Evolutionary conservation across 805 yeast genomes (phyloP).

Genomic region (Peterozyma toletana): DNA sequence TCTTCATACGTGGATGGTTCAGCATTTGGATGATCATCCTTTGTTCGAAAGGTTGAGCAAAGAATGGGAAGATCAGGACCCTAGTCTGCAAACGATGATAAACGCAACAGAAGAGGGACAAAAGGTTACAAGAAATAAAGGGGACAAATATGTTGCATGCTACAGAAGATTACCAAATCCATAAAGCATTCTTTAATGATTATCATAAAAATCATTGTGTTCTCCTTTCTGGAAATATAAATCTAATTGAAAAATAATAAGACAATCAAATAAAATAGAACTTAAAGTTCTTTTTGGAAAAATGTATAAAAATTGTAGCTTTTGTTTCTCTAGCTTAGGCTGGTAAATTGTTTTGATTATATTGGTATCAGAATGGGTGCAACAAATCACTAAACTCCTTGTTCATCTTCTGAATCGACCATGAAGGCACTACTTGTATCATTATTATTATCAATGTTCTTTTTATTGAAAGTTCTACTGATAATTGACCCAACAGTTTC

Average conservation of each 20-base stretch:
- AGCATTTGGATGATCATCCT: slow-evolving; percentile 87
- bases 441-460: slow-evolving; percentile 9
- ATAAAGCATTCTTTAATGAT: too few species aligned
- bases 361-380: slow-evolving; percentile 11
- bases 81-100: slow-evolving; percentile 81
- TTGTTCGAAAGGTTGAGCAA: slow-evolving; percentile 71
- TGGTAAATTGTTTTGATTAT: not conserved
- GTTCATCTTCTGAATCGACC: slow-evolving; percentile 14
- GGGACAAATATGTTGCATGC: slow-evolving; percentile 84
- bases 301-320: too few species aligned
- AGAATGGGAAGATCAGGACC: slow-evolving; percentile 76
- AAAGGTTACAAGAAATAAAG: slow-evolving; percentile 87
- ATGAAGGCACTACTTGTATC: slow-evolving; percentile 12
- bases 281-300: too few species aligned
- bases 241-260: too few species aligned
- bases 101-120: slow-evolving; percentile 97
- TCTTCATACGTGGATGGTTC: slow-evolving; percentile 93
- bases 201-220: too few species aligned
- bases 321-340: too few species aligned
- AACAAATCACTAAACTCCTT: slow-evolving; percentile 16
- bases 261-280: too few species aligned
- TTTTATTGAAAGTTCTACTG: slow-evolving; percentile 19
- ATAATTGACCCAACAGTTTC: slow-evolving; percentile 31
- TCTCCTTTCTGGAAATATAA: too few species aligned
- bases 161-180: slow-evolving; percentile 68